A percentile compares a stretch with the other conserved stretches of the same genome.
These are phyloP conservation scores for Leucocoprinus sp. DNA, from an alignment of 768 basidiomycete genomes.

Conservation along the genomic window DNA sequence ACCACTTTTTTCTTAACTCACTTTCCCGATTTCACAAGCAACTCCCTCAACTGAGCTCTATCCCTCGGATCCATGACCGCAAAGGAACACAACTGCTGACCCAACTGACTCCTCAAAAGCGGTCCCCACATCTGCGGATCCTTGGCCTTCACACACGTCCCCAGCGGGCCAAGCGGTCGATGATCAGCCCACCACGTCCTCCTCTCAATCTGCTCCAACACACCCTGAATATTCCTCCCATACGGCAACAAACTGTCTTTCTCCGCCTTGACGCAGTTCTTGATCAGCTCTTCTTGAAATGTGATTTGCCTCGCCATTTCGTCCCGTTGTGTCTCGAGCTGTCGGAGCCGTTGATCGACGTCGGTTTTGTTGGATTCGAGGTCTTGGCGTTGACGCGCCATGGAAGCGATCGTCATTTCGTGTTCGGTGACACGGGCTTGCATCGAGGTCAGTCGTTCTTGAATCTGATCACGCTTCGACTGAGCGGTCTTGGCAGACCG, in stretches of 20 bases:
- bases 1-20: too few relatives aligned
- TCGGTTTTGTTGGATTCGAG: conserved; percentile 22
- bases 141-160: conserved; percentile 64
- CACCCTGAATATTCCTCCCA: conserved; percentile 49
- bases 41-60: conserved; percentile 40
- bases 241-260: conserved; percentile 54
- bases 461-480: conserved; percentile 51
- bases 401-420: conserved; percentile 24
- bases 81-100: conserved; percentile 52
- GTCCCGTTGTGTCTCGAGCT: conserved; percentile 23
- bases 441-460: conserved; percentile 40
- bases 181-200: conserved; percentile 54
- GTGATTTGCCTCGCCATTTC: conserved; percentile 33
- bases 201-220: conserved; percentile 44
- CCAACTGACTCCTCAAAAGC: conserved; percentile 59
- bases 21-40: conserved; percentile 57
- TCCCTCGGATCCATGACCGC: conserved; percentile 70
- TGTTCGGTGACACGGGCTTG: conserved; percentile 29
- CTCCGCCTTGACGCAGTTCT: conserved; percentile 39
- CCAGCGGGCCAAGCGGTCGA: conserved; percentile 71
- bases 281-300: conserved; percentile 42
- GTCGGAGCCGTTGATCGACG: conserved; percentile 27
- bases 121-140: conserved; percentile 57
- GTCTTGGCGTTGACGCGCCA: conserved; percentile 26
- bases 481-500: conserved; percentile 51